phyloP scores from a whole-genome alignment of 176 grass and related monocot genomes.

The Aegilops longissima region DNA sequence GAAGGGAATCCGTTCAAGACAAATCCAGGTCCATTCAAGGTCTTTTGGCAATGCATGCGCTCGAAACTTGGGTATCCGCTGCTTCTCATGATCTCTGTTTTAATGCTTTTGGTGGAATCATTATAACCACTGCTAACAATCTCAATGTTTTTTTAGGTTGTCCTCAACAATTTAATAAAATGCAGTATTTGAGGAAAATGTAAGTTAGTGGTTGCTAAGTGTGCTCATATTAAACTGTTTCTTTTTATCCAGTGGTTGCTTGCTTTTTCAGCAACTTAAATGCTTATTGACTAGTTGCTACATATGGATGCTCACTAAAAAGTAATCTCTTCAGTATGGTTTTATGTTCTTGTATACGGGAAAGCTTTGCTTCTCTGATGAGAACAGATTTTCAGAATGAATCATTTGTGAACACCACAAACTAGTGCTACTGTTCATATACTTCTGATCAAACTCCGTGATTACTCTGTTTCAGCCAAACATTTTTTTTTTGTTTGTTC shows the following conservation, averaged over 20 bases:
- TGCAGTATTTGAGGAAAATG: background rate
- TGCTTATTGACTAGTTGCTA: background rate
- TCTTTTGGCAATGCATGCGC: constrained; percentile 85
- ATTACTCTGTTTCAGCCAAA: no score
- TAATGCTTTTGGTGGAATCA: background rate
- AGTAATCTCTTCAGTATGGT: background rate
- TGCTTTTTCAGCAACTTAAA: background rate
- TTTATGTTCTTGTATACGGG: background rate
- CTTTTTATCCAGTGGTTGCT: background rate
- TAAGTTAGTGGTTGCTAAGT: background rate
- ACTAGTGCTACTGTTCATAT: no score
- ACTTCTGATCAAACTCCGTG: no score
- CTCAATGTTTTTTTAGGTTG: background rate
- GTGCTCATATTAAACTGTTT: no score
- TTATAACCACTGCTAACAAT: background rate
- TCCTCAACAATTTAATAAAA: background rate
- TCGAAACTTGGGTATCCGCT: constrained; percentile 69
- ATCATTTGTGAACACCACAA: no score
- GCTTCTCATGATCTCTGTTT: background rate
- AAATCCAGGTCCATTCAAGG: constrained; percentile 84
- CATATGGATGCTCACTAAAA: background rate
- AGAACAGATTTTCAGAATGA: no score
- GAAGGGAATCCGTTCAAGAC: constrained; percentile 97
- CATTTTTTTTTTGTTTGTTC: no score
- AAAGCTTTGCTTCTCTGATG: background rate